Base-by-base conservation (phyloP, 2,329 filamentous ascomycete species). In the Teratosphaeria destructans region DNA sequence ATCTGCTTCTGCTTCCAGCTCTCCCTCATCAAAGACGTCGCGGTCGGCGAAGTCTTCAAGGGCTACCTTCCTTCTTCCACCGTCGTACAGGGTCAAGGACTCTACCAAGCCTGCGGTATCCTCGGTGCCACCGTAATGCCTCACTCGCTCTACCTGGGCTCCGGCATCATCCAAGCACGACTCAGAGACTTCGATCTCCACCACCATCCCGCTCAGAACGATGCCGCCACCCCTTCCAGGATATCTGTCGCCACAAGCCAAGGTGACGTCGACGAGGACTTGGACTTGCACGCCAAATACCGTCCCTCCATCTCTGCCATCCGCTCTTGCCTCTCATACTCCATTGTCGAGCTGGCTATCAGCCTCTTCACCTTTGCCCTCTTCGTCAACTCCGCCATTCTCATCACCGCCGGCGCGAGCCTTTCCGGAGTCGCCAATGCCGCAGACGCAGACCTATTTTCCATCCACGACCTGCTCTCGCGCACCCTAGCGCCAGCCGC, bases 51-150 rank as follows among this genome's bases (percentile, higher is more conserved):
- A 16, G 83, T 89, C 1, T 85, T 89, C 68, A 75, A 73, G 39
- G 86, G 86, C 19, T 89, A 85, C 64, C 70, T 88, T 19, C 86
- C 86, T 0, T 87, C 84, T 0, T 74, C 75, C 52, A 77, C 80
- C 3, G 71, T 88, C 1, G 74, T 86, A 1, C 74, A 87, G 68
- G 78, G 80, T 1, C 67, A 84, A 67, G 85, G 80, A 73, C 68
- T 86, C 0, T 89, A 88, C 69, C 85, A 88, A 72, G 82, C 87
- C 1, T 91, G 88, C 63, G 88, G 88, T 57, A 91, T 91, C 60
- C 77, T 91, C 0, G 88, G 88, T 1, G 88, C 88, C 3, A 91
- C 88, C 0, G 86, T 88, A 27, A 87, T 88, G 85, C 85, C 85
- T 4, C 85, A 87, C 66, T 85, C 82, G 57, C 74, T 89, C 3